Evolutionary conservation across 352 stramenopile genomes (phyloP).

Genomic region (Globisporangium nunn): DNA sequence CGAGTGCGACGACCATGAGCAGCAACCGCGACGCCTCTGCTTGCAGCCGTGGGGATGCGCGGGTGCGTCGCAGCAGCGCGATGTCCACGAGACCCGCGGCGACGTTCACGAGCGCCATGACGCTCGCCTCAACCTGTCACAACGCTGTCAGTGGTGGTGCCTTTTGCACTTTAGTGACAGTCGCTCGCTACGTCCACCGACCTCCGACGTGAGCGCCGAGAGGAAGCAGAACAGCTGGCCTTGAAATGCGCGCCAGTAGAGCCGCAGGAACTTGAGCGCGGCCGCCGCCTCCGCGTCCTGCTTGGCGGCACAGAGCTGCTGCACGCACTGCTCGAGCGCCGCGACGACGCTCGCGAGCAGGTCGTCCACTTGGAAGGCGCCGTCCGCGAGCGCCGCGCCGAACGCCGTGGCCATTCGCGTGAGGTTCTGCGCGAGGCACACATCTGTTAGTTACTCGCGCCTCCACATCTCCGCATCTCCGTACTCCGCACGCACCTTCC

Average conservation of each 20-base stretch:
- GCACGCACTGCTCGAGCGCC: slow-evolving; percentile 23
- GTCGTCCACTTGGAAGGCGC: slow-evolving; percentile 22
- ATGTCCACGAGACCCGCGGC: slow-evolving; percentile 25
- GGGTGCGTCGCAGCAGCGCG: neutral
- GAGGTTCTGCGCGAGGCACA: slow-evolving; percentile 23
- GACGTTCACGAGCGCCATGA: slow-evolving; percentile 34
- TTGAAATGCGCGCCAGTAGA: slow-evolving; percentile 58
- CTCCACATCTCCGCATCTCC: neutral
- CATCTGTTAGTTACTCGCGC: neutral
- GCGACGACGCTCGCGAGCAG: slow-evolving; percentile 20
- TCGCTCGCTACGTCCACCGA: neutral
- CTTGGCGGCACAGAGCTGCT: slow-evolving; percentile 8
- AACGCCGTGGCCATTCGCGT: slow-evolving; percentile 33
- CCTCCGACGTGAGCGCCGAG: slow-evolving; percentile 16
- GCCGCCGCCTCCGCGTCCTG: neutral
- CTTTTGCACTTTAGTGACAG: too few species aligned
- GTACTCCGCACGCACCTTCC: slow-evolving; percentile 27
- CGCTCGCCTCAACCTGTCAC: slow-evolving; percentile 29
- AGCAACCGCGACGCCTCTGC: slow-evolving; percentile 24
- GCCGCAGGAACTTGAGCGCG: slow-evolving; percentile 34
- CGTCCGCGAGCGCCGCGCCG: slow-evolving; percentile 8
- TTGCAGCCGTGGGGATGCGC: slow-evolving; percentile 11
- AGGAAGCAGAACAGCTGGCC: slow-evolving; percentile 32
- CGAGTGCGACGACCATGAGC: slow-evolving; percentile 26
- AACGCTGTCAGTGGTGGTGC: too few species aligned